Conservation (phyloP, 148 eudicot genomes). For the Vaccinium darrowii region DNA sequence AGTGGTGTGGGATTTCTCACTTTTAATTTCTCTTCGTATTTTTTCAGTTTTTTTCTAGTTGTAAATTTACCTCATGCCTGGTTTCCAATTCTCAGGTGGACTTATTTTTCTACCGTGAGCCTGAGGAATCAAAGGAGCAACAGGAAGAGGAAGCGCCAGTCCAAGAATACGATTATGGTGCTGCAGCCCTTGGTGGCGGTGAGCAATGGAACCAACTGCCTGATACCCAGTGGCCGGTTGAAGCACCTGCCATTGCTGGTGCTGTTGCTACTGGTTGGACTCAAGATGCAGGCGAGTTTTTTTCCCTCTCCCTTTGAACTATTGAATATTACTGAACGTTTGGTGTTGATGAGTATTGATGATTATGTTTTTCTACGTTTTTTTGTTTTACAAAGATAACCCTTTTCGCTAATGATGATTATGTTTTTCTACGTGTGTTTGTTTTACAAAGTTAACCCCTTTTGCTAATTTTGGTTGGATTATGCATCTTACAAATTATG, state of each 20-base stretch:
- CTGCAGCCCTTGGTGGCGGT: conserved; percentile 25
- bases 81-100: conserved; percentile 54
- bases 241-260: conserved; percentile 19
- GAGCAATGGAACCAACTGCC: conserved; percentile 46
- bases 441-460: background rate
- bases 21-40: background rate
- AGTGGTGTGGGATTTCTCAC: background rate
- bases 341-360: background rate
- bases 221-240: conserved; percentile 32
- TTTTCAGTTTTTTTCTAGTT: background rate
- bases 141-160: conserved; percentile 54
- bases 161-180: conserved; percentile 53
- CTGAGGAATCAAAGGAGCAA: conserved; percentile 67
- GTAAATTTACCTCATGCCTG: background rate
- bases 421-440: background rate
- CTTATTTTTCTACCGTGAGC: conserved; percentile 77
- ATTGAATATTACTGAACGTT: background rate
- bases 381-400: too few relatives aligned
- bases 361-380: too few relatives aligned
- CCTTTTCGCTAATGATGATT: background rate
- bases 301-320: too few relatives aligned
- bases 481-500: background rate
- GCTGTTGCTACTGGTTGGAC: conserved; percentile 32
- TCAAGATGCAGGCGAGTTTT: background rate
- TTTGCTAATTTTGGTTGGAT: background rate